Evolutionary conservation across 352 stramenopile genomes (phyloP).

Genomic region (Phytophthora lateralis): DNA sequence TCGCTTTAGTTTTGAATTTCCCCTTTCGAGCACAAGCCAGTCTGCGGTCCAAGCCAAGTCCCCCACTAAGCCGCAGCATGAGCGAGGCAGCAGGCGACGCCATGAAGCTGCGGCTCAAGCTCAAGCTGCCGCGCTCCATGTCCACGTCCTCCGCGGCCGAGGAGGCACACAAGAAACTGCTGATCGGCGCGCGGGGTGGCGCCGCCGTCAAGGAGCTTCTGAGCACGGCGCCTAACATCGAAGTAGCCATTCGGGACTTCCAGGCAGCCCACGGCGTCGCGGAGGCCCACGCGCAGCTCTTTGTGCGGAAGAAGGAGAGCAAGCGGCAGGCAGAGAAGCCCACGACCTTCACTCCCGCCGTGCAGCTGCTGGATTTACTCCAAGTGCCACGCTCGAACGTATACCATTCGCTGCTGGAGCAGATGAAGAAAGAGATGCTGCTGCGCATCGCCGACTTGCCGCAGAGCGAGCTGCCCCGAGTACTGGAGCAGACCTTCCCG

Average conservation of each 20-base stretch:
- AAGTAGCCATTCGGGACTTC: conserved; percentile 84
- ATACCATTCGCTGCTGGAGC: conserved; percentile 72
- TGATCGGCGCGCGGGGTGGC: conserved; percentile 75
- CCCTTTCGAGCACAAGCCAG: conserved; percentile 31
- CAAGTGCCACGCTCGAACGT: conserved; percentile 62
- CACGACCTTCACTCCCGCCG: conserved; percentile 50
- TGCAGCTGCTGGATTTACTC: conserved; percentile 85
- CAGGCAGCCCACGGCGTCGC: conserved; percentile 67
- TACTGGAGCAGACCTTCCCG: conserved; percentile 84
- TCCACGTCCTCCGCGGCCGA: conserved; percentile 29
- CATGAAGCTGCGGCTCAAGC: conserved; percentile 54
- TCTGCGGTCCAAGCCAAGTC: not conserved
- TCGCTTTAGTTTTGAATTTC: conserved; percentile 42
- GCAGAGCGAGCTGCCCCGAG: conserved; percentile 68
- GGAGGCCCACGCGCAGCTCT: conserved; percentile 48
- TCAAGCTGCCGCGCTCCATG: conserved; percentile 57
- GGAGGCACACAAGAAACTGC: conserved; percentile 45
- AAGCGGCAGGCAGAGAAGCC: conserved; percentile 21
- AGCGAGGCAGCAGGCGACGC: conserved; percentile 40
- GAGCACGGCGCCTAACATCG: conserved; percentile 82
- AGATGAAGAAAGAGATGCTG: conserved; percentile 74
- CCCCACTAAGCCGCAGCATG: conserved; percentile 35
- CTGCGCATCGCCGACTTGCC: conserved; percentile 73
- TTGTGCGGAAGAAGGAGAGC: conserved; percentile 34
- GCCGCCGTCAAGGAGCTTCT: conserved; percentile 83